A percentile compares a stretch with the other conserved stretches of the same genome.
phyloP scores from a whole-genome alignment of 345 rosid species.

The Eucalyptus sp. region DNA sequence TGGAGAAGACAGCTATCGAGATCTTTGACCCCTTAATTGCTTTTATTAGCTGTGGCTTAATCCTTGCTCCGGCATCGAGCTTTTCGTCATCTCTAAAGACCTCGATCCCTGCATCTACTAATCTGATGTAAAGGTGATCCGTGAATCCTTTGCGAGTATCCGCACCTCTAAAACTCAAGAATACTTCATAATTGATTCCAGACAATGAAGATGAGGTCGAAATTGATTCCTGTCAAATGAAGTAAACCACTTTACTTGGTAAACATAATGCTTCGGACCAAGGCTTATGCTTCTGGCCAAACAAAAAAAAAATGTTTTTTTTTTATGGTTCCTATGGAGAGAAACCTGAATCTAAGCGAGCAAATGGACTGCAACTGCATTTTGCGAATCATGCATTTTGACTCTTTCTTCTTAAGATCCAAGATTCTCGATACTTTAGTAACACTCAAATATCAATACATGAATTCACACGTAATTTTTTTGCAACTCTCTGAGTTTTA shows the following conservation, averaged over 20 bases:
- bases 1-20: background rate
- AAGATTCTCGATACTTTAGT: no score
- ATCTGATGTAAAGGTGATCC: rapidly evolving
- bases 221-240: background rate
- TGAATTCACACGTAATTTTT: no score
- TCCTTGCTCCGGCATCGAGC: rapidly evolving
- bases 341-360: rapidly evolving
- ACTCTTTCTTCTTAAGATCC: no score
- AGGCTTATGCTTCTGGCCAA: background rate
- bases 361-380: no score
- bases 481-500: no score
- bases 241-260: background rate
- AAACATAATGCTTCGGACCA: background rate
- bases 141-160: rapidly evolving
- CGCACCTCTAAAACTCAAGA: background rate
- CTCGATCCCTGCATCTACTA: rapidly evolving
- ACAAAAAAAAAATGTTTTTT: background rate
- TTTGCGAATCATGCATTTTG: no score
- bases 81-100: background rate
- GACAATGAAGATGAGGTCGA: rapidly evolving
- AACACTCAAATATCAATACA: no score
- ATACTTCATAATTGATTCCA: background rate
- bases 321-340: no score
- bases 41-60: rapidly evolving
- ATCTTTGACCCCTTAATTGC: background rate